A percentile compares a stretch with the other conserved stretches of the same genome.
These are phyloP conservation scores for Iris pallida DNA, from an alignment of 116 monocot species.

Conservation along the genomic window DNA sequence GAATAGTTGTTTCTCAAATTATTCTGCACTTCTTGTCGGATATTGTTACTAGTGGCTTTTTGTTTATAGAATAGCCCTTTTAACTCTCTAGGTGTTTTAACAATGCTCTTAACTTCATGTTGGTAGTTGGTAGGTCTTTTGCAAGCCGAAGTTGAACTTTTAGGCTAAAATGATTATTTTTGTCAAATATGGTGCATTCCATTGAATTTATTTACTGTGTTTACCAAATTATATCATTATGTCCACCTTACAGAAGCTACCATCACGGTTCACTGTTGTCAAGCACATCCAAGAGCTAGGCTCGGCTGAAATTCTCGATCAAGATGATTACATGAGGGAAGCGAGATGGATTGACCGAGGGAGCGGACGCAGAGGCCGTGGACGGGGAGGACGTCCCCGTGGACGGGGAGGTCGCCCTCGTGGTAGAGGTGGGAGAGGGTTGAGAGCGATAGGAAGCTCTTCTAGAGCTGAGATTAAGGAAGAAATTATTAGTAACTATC, in stretches of 20 bases:
- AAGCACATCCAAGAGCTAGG: conserved; percentile 40
- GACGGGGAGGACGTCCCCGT: conserved; percentile 33
- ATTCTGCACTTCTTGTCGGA: no score
- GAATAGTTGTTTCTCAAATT: no score
- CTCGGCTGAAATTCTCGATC: conserved; percentile 24
- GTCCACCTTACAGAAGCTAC: conserved; percentile 43
- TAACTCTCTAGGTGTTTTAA: no score
- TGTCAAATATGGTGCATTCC: no score
- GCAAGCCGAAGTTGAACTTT: no score
- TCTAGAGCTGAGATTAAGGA: conserved; percentile 28
- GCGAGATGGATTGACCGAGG: conserved; percentile 46
- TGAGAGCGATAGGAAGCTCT: conserved; percentile 26
- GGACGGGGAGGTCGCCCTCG: conserved; percentile 44
- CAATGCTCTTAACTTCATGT: no score
- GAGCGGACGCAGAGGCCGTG: conserved; percentile 46
- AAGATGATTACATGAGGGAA: conserved; percentile 31
- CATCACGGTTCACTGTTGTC: conserved; percentile 39
- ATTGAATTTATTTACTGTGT: background rate
- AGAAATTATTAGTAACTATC: conserved; percentile 13
- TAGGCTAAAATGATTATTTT: no score
- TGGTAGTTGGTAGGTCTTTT: no score
- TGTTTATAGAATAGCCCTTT: no score
- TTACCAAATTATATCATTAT: background rate
- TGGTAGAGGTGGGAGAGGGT: conserved; percentile 51
- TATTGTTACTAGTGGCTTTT: no score